Base-by-base conservation (phyloP, 169 alveolate genomes). In the Cyclospora cayetanensis region DNA sequence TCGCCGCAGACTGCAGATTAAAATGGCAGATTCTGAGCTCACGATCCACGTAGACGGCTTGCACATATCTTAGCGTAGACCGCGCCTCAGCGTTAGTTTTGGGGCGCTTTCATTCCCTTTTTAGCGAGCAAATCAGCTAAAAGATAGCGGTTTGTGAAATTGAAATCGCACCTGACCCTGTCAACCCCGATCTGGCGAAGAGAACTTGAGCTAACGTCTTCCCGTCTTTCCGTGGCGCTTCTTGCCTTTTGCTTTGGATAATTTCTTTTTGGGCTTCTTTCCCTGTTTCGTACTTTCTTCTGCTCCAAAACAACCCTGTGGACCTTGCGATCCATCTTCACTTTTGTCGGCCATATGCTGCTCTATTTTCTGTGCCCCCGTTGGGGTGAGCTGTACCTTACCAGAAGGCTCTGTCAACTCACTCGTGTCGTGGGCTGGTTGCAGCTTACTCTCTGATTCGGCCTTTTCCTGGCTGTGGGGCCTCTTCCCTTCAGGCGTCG, bases 151-250 rank as follows among this genome's bases (percentile, higher is more conserved):
- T n/a, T n/a, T n/a, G n/a, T n/a, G n/a, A n/a, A n/a, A n/a, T n/a
- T n/a, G n/a, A n/a, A n/a, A n/a, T n/a, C n/a, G n/a, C n/a, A n/a
- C n/a, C n/a, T n/a, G n/a, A n/a, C n/a, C n/a, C n/a, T n/a, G n/a
- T n/a, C n/a, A n/a, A n/a, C n/a, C n/a, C n/a, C n/a, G n/a, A n/a
- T n/a, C n/a, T n/a, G n/a, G n/a, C n/a, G n/a, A n/a, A n/a, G n/a
- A n/a, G n/a, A n/a, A n/a, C n/a, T n/a, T n/a, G n/a, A n/a, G n/a
- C 39, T 80, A 80, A 18, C 89, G 89, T 25, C 76, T 80, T 50
- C 89, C 89, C 55, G 89, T 80, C 42, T 18, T 80, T 52, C 89
- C 89, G 43, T 80, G 89, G 35, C 89, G 72, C 18, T 74, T 52
- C 76, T 80, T 80, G 25, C 89, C 89, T 74, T 52, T 80, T 20